Conservation (phyloP, 2,329 filamentous ascomycete species). For the Epichloe sylvatica region DNA sequence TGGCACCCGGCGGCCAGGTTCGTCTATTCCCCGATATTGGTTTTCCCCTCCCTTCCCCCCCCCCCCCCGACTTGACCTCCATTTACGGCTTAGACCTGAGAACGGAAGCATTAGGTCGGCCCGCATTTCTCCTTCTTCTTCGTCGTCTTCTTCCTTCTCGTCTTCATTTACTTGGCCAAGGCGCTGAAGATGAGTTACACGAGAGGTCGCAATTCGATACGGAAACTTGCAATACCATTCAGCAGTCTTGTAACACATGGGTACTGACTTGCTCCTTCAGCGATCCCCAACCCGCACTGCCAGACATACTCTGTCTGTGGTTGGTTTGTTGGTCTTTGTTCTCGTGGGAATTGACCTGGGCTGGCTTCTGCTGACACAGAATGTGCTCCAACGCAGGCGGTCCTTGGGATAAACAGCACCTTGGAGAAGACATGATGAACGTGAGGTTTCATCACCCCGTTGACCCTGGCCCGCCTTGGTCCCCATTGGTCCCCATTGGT, state of each 20-base stretch:
- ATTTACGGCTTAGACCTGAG: background rate
- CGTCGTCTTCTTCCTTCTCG: no score
- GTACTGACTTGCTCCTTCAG: background rate
- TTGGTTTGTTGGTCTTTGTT: no score
- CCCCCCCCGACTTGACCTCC: background rate
- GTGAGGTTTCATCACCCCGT: slow-evolving; percentile 1
- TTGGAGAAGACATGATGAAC: background rate
- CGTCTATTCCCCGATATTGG: background rate
- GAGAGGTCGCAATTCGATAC: slow-evolving; percentile 3
- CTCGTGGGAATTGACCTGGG: background rate
- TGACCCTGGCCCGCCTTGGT: background rate
- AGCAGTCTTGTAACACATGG: background rate
- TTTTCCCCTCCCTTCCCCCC: background rate
- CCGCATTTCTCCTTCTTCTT: no score
- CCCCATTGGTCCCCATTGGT: background rate
- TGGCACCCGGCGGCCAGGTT: no score
- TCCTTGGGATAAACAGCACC: background rate
- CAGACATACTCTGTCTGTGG: background rate
- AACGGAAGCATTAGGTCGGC: background rate
- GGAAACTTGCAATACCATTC: background rate
- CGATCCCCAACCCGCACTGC: background rate
- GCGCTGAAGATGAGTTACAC: background rate
- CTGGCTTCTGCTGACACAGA: no score
- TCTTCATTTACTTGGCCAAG: background rate
- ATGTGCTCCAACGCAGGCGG: background rate